Evolutionary conservation across 2,329 filamentous ascomycete species (phyloP), one percentile per base, ranked within the genome.

Genomic region (Aureobasidium uvarum): DNA sequence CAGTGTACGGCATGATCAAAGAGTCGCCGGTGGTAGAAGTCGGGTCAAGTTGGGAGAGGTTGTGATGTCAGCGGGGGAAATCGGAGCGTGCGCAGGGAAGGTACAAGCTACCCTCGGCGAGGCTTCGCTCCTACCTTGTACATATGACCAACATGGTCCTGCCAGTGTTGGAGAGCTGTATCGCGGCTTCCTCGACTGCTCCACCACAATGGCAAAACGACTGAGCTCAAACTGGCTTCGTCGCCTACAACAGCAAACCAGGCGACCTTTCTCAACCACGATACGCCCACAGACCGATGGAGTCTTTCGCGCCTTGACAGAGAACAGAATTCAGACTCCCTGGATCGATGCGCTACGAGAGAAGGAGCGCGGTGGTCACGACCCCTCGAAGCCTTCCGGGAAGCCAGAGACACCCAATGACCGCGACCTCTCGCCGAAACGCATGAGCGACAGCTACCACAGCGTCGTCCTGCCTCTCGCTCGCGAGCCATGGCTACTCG

Each of bases 401-500:
- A 74, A 75, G 66, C 68, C 76, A 46, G 67, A 76, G 56, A 73
- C 77, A 3, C 74, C 77, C 13, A 71, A 71, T 52, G 79, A 85
- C 71, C 83, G 84, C 51, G 83, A 88, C 70, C 72, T 90, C 69
- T 80, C 79, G 13, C 87, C 88, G 1, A 89, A 86, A 75, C 86
- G 81, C 74, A 91, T 91, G 88, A 83, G 81, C 28, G 87, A 91
- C 72, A 89, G 86, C 76, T 89, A 87, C 73, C 86, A 89, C 72
- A 84, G 84, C 65, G 84, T 89, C 52, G 85, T 90, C 18, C 79
- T 92, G 33, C 89, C 89, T 7, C 79, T 92, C 11, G 88, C 85
- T 6, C 87, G 85, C 71, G 90, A 92, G 72, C 88, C 89, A 60
- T 92, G 88, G 88, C 79, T 93, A 14, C 82, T 90, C 13, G 90